Evolutionary conservation across 2,329 filamentous ascomycete species (phyloP), one percentile per base, ranked within the genome.

Genomic region (Parascedosporium putredinis): DNA sequence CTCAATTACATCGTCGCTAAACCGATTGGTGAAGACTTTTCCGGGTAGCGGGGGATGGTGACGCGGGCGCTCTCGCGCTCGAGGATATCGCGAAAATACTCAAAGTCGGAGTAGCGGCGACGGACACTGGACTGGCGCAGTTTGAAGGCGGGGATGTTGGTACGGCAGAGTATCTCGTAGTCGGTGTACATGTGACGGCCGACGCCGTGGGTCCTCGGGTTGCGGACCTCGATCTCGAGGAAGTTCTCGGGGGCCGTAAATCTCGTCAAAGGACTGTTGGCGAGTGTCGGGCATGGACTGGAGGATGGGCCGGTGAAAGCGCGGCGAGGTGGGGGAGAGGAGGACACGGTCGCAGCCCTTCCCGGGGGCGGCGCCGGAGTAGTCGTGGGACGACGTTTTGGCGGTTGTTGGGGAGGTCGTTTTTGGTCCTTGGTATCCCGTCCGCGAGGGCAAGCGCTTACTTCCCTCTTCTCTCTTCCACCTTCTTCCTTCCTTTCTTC

Each of bases 191-290:
- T 95, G 72, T 82, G 81, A 58, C 93, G 87, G 56, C 90, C 91
- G 62, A 93, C 89, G 65, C 94, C 93, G 68, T 95, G 88, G 24
- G 90, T 95, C 70, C 89, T 84, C 29, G 93, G 93, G 66, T 93
- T 93, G 64, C 86, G 86, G 59, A 97, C 88, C 76, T 98, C 93
- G 56, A 98, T 95, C 74, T 98, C 93, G 50, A 98, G 79, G 65
- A 97, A 96, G 74, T 98, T 98, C 76, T 98, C 93, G 5, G 93
- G 93, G 88, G 12, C 90, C 93, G 68, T 98, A 98, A 66, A 97
- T 95, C 76, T 98, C 93, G 71, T 98, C 93, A 64, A 96, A 97
- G 63, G 86, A 93, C 74, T 98, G 93, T 70, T 87, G 82, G 61
- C 90, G 86, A 58, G 86, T 81, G 63, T 83, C 80, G 45, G 80